phyloP scores from a whole-genome alignment of 306 rosid species.

The Cyclanthera cordifolia region DNA sequence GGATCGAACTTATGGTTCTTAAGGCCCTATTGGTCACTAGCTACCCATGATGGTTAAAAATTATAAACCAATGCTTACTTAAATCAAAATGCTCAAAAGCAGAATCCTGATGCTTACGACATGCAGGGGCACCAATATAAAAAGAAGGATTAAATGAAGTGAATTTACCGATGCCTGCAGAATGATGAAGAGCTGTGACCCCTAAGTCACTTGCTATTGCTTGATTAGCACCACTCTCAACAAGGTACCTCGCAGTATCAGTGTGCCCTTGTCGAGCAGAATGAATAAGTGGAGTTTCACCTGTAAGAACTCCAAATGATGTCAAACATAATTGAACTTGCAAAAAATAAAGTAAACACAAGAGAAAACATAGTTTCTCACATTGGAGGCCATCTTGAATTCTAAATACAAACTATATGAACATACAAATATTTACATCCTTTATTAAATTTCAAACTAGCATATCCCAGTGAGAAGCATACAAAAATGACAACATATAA shows the following conservation, averaged over 20 bases:
- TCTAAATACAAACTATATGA: not conserved
- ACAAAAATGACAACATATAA: not conserved
- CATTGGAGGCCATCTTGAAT: not conserved
- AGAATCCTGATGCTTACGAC: not conserved
- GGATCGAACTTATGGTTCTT: too few species aligned
- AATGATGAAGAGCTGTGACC: slow-evolving; percentile 75
- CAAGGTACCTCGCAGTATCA: slow-evolving; percentile 56
- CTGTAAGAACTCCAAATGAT: slow-evolving; percentile 17
- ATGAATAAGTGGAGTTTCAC: slow-evolving; percentile 86
- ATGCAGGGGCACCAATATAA: not conserved
- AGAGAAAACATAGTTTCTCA: not conserved
- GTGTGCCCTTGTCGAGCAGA: slow-evolving; percentile 79
- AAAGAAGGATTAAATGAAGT: not conserved
- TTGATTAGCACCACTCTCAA: slow-evolving; percentile 60
- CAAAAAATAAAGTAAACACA: not conserved
- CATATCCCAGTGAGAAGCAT: not conserved
- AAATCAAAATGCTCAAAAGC: not conserved
- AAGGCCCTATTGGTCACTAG: too few species aligned
- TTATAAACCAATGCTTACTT: not conserved
- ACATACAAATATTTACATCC: not conserved
- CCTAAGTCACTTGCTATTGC: slow-evolving; percentile 62
- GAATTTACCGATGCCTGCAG: slow-evolving; percentile 66
- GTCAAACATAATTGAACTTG: not conserved
- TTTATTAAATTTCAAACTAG: not conserved
- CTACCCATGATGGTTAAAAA: too few species aligned